Conservation (phyloP, 352 stramenopile species). For the Globisporangium irregulare region DNA sequence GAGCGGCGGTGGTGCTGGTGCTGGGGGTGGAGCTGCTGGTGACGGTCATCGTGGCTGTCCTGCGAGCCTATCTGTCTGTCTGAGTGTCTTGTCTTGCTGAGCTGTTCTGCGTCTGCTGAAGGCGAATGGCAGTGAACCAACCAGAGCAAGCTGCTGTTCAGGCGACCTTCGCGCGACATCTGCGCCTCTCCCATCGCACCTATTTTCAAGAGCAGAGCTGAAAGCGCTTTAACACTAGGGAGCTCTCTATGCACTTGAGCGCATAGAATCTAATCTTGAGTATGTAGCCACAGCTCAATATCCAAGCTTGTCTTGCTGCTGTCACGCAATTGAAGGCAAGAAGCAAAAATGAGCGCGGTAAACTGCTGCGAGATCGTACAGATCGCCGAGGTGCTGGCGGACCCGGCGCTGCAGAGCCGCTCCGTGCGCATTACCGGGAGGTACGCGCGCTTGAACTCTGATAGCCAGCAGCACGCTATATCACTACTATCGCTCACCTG, state of each 20-base stretch:
- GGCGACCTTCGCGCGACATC: conserved; percentile 28
- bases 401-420: conserved; percentile 61
- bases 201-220: not conserved
- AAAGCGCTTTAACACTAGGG: too few species aligned
- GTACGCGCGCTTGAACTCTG: conserved; percentile 16
- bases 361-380: conserved; percentile 66
- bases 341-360: not conserved
- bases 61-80: conserved; percentile 1
- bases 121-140: conserved; percentile 16
- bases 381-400: conserved; percentile 71
- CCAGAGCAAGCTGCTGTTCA: conserved; percentile 17
- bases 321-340: too few species aligned
- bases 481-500: not conserved
- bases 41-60: conserved; percentile 7
- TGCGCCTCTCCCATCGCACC: not conserved
- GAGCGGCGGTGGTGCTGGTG: conserved; percentile 9
- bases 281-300: too few species aligned
- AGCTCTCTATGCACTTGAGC: not conserved
- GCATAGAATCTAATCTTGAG: not conserved
- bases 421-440: conserved; percentile 75
- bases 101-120: not conserved
- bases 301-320: too few species aligned
- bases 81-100: not conserved
- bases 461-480: too few species aligned
- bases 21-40: conserved; percentile 24